Conservation (phyloP, 2,329 filamentous ascomycete genomes). For the Colletotrichum incanum region DNA sequence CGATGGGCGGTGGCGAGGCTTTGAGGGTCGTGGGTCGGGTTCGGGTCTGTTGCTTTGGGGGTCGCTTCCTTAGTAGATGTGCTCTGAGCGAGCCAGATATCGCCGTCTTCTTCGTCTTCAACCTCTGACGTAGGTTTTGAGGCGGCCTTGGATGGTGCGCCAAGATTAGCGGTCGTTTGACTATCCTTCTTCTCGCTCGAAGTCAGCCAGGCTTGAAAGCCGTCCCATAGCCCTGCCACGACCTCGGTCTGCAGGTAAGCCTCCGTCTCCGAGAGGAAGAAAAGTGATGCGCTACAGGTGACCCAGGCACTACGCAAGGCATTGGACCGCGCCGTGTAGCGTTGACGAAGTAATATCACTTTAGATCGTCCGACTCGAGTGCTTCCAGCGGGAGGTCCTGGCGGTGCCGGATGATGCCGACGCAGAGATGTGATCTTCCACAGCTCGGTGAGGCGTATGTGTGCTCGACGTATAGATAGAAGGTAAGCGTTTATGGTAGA, state of each 20-base stretch:
- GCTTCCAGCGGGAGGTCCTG: slow-evolving; percentile 74
- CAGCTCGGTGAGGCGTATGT: slow-evolving; percentile 85
- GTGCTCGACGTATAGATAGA: slow-evolving; percentile 86
- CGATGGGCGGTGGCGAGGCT: slow-evolving; percentile 85
- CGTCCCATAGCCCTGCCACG: slow-evolving; percentile 84
- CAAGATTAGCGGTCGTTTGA: neutral
- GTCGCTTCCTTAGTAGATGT: slow-evolving; percentile 41
- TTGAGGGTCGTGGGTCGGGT: slow-evolving; percentile 81
- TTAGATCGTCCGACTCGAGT: slow-evolving; percentile 72
- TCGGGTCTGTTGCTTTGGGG: slow-evolving; percentile 42
- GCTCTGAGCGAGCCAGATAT: slow-evolving; percentile 59
- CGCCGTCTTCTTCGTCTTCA: slow-evolving; percentile 46
- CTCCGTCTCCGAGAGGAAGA: slow-evolving; percentile 90
- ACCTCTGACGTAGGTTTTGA: slow-evolving; percentile 17
- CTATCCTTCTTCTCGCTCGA: slow-evolving; percentile 53
- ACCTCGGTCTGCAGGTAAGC: slow-evolving; percentile 93
- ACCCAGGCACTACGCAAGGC: slow-evolving; percentile 91
- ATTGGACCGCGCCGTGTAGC: slow-evolving; percentile 74
- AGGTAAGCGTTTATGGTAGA: slow-evolving; percentile 91
- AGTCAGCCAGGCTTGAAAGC: slow-evolving; percentile 83
- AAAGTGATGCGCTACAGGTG: slow-evolving; percentile 87
- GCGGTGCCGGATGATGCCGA: slow-evolving; percentile 82
- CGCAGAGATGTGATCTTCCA: slow-evolving; percentile 90
- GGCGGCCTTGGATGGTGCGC: slow-evolving; percentile 8
- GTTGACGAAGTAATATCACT: slow-evolving; percentile 73